A percentile compares a stretch with the other conserved stretches of the same genome.
Conservation (phyloP, 495 filamentous ascomycete genomes). For the Xylaria intraflava region DNA sequence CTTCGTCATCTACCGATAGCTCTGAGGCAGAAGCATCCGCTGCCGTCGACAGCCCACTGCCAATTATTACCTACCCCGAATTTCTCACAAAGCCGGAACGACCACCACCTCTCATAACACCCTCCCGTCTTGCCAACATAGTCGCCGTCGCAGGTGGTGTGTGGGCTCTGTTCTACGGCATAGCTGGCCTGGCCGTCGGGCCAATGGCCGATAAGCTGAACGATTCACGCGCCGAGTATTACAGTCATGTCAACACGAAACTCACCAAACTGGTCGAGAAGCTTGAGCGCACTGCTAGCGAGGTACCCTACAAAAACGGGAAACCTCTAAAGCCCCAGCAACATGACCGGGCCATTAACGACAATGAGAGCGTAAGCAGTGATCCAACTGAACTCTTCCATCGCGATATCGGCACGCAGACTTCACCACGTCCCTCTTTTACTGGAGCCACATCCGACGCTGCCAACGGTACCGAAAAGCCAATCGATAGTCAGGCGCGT, state of each 20-base stretch:
- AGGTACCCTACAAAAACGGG: constrained; percentile 32
- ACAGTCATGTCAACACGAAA: constrained; percentile 55
- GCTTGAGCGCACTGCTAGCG: constrained; percentile 64
- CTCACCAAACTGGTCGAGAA: constrained; percentile 64
- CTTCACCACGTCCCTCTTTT: constrained; percentile 48
- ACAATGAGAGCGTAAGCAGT: constrained; percentile 39
- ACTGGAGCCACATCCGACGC: constrained; percentile 13
- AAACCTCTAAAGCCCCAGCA: constrained; percentile 12
- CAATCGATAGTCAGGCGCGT: constrained; percentile 29
- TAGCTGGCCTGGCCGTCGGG: constrained; percentile 69
- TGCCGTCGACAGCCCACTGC: constrained; percentile 51
- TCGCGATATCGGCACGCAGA: constrained; percentile 83
- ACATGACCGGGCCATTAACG: constrained; percentile 19
- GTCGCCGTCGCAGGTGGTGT: constrained; percentile 68
- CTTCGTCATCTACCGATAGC: constrained; percentile 3
- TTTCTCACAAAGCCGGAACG: constrained; percentile 66
- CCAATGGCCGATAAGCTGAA: constrained; percentile 77
- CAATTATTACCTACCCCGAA: constrained; percentile 97
- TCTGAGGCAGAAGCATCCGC: constrained; percentile 8
- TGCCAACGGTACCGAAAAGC: constrained; percentile 31
- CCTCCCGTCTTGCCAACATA: constrained; percentile 65
- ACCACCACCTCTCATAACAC: constrained; percentile 66
- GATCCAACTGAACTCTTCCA: constrained; percentile 85
- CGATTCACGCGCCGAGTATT: constrained; percentile 74
- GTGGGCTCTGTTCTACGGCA: constrained; percentile 68